phyloP scores from a whole-genome alignment of 139 green algal genomes.

The Pycnococcus provasolii region DNA sequence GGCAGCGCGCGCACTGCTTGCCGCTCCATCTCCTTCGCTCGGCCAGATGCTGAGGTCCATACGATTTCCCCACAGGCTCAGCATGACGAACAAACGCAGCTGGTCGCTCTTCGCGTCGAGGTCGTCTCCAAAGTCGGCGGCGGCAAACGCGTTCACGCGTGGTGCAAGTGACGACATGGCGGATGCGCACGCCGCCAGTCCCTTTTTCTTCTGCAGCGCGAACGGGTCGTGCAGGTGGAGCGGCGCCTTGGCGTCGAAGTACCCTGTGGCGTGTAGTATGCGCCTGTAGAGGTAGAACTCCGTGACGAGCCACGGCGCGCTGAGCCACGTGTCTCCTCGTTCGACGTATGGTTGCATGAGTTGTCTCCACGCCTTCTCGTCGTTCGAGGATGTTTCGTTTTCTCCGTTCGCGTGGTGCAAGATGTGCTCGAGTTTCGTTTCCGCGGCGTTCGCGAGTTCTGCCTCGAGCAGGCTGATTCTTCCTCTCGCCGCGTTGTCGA shows the following conservation, averaged over 20 bases:
- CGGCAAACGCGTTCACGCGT: neutral
- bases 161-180: slow-evolving; percentile 1
- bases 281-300: slow-evolving; percentile 39
- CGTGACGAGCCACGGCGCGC: slow-evolving; percentile 26
- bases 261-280: slow-evolving; percentile 22
- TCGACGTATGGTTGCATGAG: slow-evolving; percentile 17
- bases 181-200: neutral
- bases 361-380: slow-evolving; percentile 24
- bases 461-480: slow-evolving; percentile 8
- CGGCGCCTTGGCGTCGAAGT: slow-evolving; percentile 9
- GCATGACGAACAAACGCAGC: slow-evolving; percentile 15
- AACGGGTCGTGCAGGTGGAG: slow-evolving; percentile 24
- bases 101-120: neutral
- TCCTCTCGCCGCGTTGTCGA: neutral
- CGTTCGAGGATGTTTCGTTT: neutral
- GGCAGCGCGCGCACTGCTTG: neutral
- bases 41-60: slow-evolving; percentile 35
- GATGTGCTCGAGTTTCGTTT: slow-evolving; percentile 4
- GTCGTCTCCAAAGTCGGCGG: neutral
- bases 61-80: slow-evolving; percentile 33
- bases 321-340: slow-evolving; percentile 16
- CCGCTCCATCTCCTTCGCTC: neutral
- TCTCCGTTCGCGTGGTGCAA: slow-evolving; percentile 18
- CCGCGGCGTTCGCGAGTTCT: slow-evolving; percentile 15
- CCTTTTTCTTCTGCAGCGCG: slow-evolving; percentile 14